phyloP scores from a whole-genome alignment of 2,329 filamentous ascomycete species.

The Pseudogymnoascus sp. region DNA sequence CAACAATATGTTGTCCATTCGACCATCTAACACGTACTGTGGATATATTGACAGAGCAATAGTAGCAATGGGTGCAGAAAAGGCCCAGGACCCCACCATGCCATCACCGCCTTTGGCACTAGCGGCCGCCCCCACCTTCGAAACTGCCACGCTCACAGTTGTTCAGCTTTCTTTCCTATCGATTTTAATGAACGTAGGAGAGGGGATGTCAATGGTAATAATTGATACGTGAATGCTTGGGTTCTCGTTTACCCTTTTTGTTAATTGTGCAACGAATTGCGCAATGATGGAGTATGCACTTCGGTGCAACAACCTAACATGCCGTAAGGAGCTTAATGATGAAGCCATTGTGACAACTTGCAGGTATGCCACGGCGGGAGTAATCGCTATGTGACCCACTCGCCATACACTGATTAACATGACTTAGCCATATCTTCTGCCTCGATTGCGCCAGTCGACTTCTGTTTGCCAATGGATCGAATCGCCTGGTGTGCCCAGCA shows the following conservation, averaged over 20 bases:
- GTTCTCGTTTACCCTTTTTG: not conserved
- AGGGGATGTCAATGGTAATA: not conserved
- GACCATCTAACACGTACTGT: not conserved
- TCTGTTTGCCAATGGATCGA: constrained; percentile 43
- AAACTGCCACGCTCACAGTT: not conserved
- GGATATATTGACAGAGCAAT: not conserved
- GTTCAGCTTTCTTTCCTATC: not conserved
- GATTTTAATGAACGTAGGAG: not conserved
- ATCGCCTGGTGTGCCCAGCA: constrained; percentile 59
- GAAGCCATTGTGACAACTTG: constrained; percentile 82
- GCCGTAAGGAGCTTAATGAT: constrained; percentile 59
- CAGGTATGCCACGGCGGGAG: constrained; percentile 46
- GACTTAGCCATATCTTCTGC: constrained; percentile 74
- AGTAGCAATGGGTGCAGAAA: not conserved
- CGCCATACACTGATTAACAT: constrained; percentile 7
- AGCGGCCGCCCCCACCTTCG: constrained; percentile 5
- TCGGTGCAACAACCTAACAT: constrained; percentile 73
- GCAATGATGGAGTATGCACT: constrained; percentile 62
- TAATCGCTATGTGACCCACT: constrained; percentile 1
- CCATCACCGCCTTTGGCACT: not conserved
- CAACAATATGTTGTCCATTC: not conserved
- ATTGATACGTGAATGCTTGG: not conserved
- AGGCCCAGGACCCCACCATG: not conserved
- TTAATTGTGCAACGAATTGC: not conserved
- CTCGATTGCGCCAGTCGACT: constrained; percentile 59